Conservation (phyloP, 139 green algal species). For the Pleodorina starrii region DNA sequence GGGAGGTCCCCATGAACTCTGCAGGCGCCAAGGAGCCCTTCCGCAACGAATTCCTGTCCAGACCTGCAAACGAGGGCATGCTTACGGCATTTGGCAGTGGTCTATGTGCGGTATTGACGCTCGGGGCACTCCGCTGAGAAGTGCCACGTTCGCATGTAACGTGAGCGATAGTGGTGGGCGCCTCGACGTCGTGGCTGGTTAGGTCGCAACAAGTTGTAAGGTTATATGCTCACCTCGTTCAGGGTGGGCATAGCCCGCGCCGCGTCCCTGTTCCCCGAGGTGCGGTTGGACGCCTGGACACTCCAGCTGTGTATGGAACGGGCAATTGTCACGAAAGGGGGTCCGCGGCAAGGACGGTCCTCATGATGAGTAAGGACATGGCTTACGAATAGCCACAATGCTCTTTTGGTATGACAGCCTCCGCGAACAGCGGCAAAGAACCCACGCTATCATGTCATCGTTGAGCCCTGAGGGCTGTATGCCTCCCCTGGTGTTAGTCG, state of each 20-base stretch:
- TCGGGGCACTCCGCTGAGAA: no score
- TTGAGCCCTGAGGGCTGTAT: no score
- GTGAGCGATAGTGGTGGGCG: slow-evolving; percentile 6
- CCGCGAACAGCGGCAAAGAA: no score
- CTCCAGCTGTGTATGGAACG: slow-evolving; percentile 1
- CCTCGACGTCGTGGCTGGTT: slow-evolving; percentile 12
- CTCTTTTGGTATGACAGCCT: no score
- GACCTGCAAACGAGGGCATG: not conserved
- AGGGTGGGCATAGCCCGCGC: not conserved
- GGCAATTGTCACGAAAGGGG: not conserved
- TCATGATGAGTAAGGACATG: no score
- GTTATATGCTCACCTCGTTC: not conserved
- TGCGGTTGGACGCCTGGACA: not conserved
- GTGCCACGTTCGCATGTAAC: not conserved
- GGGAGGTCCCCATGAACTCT: not conserved
- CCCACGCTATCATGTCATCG: no score
- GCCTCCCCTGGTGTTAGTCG: no score
- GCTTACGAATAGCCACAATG: no score
- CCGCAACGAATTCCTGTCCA: not conserved
- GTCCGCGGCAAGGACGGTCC: not conserved
- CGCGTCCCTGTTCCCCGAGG: not conserved
- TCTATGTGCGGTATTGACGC: no score
- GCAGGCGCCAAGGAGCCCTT: slow-evolving; percentile 4
- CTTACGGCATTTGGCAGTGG: no score
- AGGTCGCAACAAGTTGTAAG: not conserved